Evolutionary conservation across 495 filamentous ascomycete genomes (phyloP).

Genomic region (Xylaria palmicola): DNA sequence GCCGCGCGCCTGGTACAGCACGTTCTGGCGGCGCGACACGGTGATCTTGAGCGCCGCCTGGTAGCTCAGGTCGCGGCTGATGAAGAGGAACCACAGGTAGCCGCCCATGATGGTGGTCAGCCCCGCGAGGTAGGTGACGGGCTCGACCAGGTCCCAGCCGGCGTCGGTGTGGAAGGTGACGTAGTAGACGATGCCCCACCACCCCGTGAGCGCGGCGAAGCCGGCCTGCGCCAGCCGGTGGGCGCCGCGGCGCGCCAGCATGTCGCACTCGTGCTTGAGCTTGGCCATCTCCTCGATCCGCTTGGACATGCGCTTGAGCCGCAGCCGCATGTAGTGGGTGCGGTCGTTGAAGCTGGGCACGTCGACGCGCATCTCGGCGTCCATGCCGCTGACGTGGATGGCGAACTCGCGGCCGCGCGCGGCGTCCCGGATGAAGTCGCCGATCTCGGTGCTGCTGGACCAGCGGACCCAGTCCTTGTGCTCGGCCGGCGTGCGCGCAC

Average conservation of each 20-base stretch:
- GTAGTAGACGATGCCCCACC: conserved; percentile 79
- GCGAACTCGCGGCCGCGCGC: conserved; percentile 80
- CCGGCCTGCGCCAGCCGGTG: conserved; percentile 79
- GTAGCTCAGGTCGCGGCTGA: conserved; percentile 87
- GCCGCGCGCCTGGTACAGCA: conserved; percentile 70
- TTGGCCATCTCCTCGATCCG: conserved; percentile 64
- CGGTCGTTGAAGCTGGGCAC: conserved; percentile 88
- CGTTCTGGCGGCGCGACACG: conserved; percentile 71
- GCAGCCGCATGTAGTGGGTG: conserved; percentile 78
- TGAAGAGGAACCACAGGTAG: conserved; percentile 92
- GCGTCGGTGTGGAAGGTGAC: conserved; percentile 75
- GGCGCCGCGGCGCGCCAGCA: conserved; percentile 69
- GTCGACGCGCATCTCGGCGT: conserved; percentile 67
- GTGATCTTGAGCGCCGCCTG: conserved; percentile 82
- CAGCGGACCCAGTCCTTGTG: conserved; percentile 74
- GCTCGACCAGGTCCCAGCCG: conserved; percentile 92
- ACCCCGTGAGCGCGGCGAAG: conserved; percentile 65
- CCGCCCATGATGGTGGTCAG: conserved; percentile 81
- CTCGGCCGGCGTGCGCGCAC: conserved; percentile 29
- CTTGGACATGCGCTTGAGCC: conserved; percentile 68
- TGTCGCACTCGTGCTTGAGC: conserved; percentile 81
- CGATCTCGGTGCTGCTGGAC: conserved; percentile 85
- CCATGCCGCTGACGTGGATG: conserved; percentile 74
- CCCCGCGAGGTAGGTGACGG: conserved; percentile 83
- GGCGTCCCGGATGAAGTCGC: conserved; percentile 93